Conservation (phyloP, 192 early-diverging fungal genomes). For the Entrophospora sp. region DNA sequence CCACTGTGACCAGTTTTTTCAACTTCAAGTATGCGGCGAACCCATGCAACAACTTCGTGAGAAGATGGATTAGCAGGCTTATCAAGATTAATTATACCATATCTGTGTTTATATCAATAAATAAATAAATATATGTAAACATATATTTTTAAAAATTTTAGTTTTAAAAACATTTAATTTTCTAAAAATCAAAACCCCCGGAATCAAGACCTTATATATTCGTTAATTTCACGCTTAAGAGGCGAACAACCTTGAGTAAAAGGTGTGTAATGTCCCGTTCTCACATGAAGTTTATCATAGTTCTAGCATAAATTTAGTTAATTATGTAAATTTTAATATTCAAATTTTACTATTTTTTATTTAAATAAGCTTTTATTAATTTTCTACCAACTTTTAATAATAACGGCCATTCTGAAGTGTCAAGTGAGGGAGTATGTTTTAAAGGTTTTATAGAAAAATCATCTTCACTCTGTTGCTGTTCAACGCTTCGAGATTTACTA, state of each 20-base stretch:
- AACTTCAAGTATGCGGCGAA: conserved; percentile 90
- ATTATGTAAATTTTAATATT: neutral
- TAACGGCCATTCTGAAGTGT: conserved; percentile 94
- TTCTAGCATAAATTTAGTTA: conserved; percentile 42
- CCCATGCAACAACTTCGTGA: conserved; percentile 99
- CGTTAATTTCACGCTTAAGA: conserved; percentile 81
- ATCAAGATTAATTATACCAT: conserved; percentile 99
- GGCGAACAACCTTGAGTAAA: conserved; percentile 92
- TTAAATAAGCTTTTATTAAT: neutral
- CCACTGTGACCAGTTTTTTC: conserved; percentile 99
- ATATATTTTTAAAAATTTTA: neutral
- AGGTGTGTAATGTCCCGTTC: conserved; percentile 97
- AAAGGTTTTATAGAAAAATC: conserved; percentile 78
- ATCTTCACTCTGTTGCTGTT: too few species aligned
- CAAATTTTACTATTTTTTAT: neutral
- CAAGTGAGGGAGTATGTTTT: conserved; percentile 63
- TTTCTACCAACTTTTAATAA: conserved; percentile 67
- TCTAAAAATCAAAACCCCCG: neutral
- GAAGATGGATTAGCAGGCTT: conserved; percentile 99
- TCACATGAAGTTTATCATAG: conserved; percentile 95
- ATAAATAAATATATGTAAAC: neutral
- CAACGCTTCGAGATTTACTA: too few species aligned
- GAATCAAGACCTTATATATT: conserved; percentile 81
- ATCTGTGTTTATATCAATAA: conserved; percentile 35
- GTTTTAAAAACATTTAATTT: neutral